Percentiles rank a stretch among this genome's conserved stretches.
phyloP scores from a whole-genome alignment of 1,284 basidiomycete genomes.

The Sutorius eximius region DNA sequence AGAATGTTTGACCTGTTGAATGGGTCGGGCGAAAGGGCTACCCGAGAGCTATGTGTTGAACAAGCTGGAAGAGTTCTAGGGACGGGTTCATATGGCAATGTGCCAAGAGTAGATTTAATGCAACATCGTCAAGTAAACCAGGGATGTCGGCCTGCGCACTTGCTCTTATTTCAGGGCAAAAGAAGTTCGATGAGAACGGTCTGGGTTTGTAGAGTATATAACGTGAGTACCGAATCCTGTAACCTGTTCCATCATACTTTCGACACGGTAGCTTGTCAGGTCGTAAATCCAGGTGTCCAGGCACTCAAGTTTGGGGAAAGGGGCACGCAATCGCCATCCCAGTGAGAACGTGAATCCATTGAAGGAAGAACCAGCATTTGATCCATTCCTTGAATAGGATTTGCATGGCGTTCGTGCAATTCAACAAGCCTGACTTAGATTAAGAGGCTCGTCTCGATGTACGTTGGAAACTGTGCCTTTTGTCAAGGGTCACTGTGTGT shows the following conservation, averaged over 20 bases:
- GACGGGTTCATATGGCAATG: background rate
- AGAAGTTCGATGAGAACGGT: background rate
- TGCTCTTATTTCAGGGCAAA: background rate
- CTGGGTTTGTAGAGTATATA: background rate
- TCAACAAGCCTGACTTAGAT: background rate
- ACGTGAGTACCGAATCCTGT: background rate
- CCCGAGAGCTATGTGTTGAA: background rate
- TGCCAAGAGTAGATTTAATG: no score
- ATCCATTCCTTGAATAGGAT: background rate
- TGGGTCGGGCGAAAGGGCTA: background rate
- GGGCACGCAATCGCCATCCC: background rate
- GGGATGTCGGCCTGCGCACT: background rate
- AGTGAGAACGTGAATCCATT: background rate
- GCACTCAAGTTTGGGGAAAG: background rate
- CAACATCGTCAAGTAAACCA: background rate
- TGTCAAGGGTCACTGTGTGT: no score
- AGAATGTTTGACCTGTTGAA: background rate
- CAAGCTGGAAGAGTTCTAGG: slow-evolving; percentile 26
- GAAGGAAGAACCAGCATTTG: background rate
- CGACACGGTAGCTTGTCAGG: background rate
- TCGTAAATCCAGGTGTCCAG: background rate
- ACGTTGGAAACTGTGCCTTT: no score
- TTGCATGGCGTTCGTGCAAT: background rate
- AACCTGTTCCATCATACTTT: background rate
- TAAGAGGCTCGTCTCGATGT: background rate